phyloP scores from a whole-genome alignment of 2,329 filamentous ascomycete genomes.

The Fusarium pseudograminearum region DNA sequence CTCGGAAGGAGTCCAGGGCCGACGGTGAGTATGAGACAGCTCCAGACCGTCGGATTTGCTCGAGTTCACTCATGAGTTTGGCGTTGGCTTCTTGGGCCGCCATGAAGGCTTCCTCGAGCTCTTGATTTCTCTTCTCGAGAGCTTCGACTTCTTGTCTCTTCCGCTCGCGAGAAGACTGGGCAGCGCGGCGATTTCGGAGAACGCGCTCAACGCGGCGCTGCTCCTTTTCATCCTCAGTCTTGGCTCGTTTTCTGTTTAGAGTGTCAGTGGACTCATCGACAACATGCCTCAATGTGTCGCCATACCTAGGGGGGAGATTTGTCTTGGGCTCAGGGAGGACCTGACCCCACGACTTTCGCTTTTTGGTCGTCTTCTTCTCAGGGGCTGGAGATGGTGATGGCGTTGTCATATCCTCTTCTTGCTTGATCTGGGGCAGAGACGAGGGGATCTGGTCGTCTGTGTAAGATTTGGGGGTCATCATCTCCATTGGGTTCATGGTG shows the following conservation, averaged over 20 bases:
- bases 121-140: slow-evolving; percentile 79
- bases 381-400: slow-evolving; percentile 45
- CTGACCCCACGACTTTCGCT: slow-evolving; percentile 99
- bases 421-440: slow-evolving; percentile 24
- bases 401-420: slow-evolving; percentile 37
- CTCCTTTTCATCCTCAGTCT: slow-evolving; percentile 99
- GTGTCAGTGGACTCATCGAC: slow-evolving; percentile 43
- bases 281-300: slow-evolving; percentile 5
- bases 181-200: slow-evolving; percentile 93
- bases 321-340: slow-evolving; percentile 97
- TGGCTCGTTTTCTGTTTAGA: slow-evolving; percentile 84
- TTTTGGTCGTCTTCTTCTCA: slow-evolving; percentile 83
- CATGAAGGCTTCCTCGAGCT: slow-evolving; percentile 73
- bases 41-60: slow-evolving; percentile 61
- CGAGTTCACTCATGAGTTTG: slow-evolving; percentile 63
- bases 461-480: slow-evolving; percentile 62
- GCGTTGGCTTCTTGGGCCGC: slow-evolving; percentile 68
- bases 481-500: slow-evolving; percentile 61
- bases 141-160: slow-evolving; percentile 91
- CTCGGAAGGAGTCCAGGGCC: slow-evolving; percentile 56
- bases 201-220: slow-evolving; percentile 97
- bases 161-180: slow-evolving; percentile 94
- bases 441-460: slow-evolving; percentile 47
- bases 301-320: slow-evolving; percentile 88
- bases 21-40: slow-evolving; percentile 57